Percentiles rank a stretch among this genome's conserved stretches.
These are phyloP conservation scores for Alternaria triticimaculans DNA, from an alignment of 2,329 filamentous ascomycete genomes.

Conservation along the genomic window DNA sequence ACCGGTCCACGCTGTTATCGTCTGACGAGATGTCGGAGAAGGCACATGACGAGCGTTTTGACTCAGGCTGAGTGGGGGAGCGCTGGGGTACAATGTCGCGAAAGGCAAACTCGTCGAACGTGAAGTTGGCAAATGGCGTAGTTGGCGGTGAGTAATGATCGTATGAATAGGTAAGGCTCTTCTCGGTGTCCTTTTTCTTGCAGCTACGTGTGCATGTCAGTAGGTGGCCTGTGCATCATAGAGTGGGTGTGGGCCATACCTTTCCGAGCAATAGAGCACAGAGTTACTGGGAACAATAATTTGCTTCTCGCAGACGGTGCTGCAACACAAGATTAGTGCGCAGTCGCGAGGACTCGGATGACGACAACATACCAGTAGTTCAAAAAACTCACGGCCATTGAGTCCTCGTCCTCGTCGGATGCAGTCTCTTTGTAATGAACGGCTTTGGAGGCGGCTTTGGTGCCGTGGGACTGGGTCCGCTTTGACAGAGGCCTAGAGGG, in stretches of 20 bases:
- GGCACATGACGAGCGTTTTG: conserved; percentile 49
- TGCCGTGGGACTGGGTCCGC: conserved; percentile 40
- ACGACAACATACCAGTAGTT: conserved; percentile 57
- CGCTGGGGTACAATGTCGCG: conserved; percentile 56
- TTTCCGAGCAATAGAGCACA: conserved; percentile 69
- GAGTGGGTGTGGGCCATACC: conserved; percentile 52
- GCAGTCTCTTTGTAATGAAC: conserved; percentile 34
- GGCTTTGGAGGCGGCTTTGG: conserved; percentile 36
- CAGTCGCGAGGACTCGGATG: background rate
- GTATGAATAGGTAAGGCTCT: conserved; percentile 36
- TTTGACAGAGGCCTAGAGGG: conserved; percentile 44
- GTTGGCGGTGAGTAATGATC: conserved; percentile 46
- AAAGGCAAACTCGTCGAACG: conserved; percentile 48
- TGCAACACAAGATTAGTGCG: conserved; percentile 38
- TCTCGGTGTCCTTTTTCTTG: conserved; percentile 54
- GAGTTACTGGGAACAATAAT: conserved; percentile 67
- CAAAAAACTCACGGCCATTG: conserved; percentile 60
- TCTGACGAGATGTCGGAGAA: conserved; percentile 53
- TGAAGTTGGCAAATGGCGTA: conserved; percentile 47
- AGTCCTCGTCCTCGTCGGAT: conserved; percentile 54
- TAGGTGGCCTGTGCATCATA: background rate
- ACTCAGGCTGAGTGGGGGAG: conserved; percentile 52
- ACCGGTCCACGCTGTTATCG: conserved; percentile 33
- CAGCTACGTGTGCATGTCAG: conserved; percentile 47
- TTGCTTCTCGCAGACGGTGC: conserved; percentile 70